Evolutionary conservation across 164 flowering plant genomes (phyloP).

Genomic region (Brasenia schreberi): DNA sequence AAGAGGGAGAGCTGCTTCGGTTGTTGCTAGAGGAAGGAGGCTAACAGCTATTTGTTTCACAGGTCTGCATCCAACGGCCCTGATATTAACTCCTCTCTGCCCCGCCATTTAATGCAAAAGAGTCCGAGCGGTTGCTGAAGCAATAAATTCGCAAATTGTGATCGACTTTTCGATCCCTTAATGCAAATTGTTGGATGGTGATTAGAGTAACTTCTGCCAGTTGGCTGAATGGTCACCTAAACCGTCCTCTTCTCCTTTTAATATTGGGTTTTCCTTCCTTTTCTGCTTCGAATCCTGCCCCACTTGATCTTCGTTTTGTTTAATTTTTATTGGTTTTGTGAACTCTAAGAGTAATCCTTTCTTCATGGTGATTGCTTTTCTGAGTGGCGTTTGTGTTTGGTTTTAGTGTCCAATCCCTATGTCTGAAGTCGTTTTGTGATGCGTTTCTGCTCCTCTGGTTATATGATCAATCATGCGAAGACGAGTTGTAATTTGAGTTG

Average conservation of each 20-base stretch:
- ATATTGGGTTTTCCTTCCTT: not conserved
- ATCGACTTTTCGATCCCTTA: not conserved
- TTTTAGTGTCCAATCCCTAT: no score
- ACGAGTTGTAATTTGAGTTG: not conserved
- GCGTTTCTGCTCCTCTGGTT: not conserved
- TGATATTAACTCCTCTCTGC: not conserved
- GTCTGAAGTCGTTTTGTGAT: not conserved
- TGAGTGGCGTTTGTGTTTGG: no score
- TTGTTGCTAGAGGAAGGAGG: no score
- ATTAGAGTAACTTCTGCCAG: not conserved
- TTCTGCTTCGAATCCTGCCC: not conserved
- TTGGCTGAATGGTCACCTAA: not conserved
- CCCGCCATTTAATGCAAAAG: not conserved
- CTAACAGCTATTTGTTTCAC: no score
- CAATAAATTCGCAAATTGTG: not conserved
- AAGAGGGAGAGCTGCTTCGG: no score
- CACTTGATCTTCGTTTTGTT: not conserved
- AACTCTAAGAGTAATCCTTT: not conserved
- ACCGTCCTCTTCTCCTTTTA: not conserved
- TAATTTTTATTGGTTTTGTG: not conserved
- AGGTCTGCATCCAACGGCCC: no score
- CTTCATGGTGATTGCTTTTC: not conserved
- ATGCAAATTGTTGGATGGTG: not conserved
- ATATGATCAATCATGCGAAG: not conserved
- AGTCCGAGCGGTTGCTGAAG: not conserved